A percentile compares a stretch with the other conserved stretches of the same genome.
These are phyloP conservation scores for Candida pseudoviswanathii DNA, from an alignment of 1,139 yeast genomes.

Conservation along the genomic window DNA sequence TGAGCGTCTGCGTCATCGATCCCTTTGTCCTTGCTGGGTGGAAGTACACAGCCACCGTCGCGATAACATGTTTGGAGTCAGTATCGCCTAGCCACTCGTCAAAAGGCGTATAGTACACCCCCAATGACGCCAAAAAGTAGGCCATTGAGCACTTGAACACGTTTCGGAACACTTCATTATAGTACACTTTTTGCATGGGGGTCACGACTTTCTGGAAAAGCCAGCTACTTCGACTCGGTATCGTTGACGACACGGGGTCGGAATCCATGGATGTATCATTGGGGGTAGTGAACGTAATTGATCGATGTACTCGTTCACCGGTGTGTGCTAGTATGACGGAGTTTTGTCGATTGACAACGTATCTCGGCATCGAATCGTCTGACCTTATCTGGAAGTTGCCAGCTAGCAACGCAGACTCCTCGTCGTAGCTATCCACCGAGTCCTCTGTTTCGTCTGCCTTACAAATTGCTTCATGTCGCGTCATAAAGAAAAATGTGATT, in stretches of 20 bases:
- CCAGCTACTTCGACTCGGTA: not conserved
- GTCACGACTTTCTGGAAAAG: constrained; percentile 2
- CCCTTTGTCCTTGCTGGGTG: constrained; percentile 83
- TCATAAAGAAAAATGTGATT: constrained; percentile 1
- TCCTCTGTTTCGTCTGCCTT: constrained; percentile 6
- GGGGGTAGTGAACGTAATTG: constrained; percentile 18
- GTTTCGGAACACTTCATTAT: constrained; percentile 24
- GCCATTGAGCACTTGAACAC: constrained; percentile 72
- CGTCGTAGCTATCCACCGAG: constrained; percentile 8
- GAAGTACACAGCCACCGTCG: constrained; percentile 83
- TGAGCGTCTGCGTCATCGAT: constrained; percentile 73
- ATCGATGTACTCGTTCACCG: constrained; percentile 42
- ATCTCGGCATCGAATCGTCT: constrained; percentile 13
- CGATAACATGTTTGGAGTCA: constrained; percentile 79
- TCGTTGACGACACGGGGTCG: not conserved
- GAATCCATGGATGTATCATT: constrained; percentile 4
- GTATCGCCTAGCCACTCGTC: constrained; percentile 61
- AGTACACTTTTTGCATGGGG: constrained; percentile 13
- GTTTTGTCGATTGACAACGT: constrained; percentile 25
- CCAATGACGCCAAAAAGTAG: constrained; percentile 70
- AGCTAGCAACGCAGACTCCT: not conserved
- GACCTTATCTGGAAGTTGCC: constrained; percentile 10
- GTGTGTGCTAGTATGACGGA: constrained; percentile 46
- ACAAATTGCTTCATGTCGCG: not conserved
- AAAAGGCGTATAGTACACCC: constrained; percentile 67